phyloP scores from a whole-genome alignment of 129 eudicot species.

The Mikania micrantha region DNA sequence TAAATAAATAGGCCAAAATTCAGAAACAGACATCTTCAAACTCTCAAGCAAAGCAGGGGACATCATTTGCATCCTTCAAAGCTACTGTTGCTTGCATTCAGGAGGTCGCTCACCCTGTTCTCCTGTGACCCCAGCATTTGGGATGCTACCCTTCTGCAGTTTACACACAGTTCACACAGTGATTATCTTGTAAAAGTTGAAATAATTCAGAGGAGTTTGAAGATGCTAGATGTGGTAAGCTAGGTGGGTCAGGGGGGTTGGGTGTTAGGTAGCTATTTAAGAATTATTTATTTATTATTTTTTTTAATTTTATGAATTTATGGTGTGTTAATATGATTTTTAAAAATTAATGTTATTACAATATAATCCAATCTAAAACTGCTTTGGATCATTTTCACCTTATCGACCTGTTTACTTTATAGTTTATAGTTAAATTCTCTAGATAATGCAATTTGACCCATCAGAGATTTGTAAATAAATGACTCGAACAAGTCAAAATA shows the following conservation, averaged over 20 bases:
- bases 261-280: neutral
- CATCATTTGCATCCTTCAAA: neutral
- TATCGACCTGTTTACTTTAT: neutral
- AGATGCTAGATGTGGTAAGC: neutral
- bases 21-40: constrained; percentile 6
- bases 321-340: neutral
- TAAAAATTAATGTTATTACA: neutral
- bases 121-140: constrained; percentile 29
- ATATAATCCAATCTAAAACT: neutral
- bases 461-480: neutral
- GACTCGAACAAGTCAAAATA: neutral
- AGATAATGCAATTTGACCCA: neutral
- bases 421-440: neutral
- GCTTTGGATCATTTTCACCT: neutral
- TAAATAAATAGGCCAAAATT: constrained; percentile 20
- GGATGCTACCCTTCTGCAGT: constrained; percentile 47
- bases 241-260: neutral
- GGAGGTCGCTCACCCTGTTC: constrained; percentile 65
- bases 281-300: too few species aligned
- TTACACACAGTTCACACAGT: neutral
- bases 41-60: neutral
- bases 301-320: neutral
- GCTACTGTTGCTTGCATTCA: constrained; percentile 78
- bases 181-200: neutral
- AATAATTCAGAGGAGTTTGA: neutral